These are phyloP conservation scores for Talaromyces sp. DNA, from an alignment of 2,329 filamentous ascomycete genomes.

Conservation along the genomic window DNA sequence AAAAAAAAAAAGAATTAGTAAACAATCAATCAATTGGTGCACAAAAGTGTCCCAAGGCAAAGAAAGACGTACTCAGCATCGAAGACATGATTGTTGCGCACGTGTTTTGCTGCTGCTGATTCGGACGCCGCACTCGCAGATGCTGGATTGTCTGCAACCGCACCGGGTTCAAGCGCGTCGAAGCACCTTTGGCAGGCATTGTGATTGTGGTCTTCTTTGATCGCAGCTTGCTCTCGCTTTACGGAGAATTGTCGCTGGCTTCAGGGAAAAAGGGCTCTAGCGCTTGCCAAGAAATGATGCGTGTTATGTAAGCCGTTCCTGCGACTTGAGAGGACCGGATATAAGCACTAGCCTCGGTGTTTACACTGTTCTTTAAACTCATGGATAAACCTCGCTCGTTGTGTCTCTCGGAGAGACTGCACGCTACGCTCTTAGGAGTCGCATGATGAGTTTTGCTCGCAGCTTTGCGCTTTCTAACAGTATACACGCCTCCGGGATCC, in stretches of 20 bases:
- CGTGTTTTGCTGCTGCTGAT: constrained; percentile 58
- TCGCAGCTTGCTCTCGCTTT: not conserved
- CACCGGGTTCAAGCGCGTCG: constrained; percentile 42
- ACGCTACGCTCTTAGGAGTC: not conserved
- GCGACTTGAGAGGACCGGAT: not conserved
- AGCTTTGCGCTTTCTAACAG: not conserved
- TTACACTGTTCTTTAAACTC: not conserved
- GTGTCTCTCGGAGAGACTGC: not conserved
- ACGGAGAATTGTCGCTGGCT: not conserved
- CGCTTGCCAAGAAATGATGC: not conserved
- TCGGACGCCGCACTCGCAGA: constrained; percentile 61
- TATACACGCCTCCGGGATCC: constrained; percentile 2
- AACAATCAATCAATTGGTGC: not conserved
- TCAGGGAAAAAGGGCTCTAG: not conserved
- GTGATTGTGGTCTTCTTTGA: constrained; percentile 3
- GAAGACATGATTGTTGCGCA: constrained; percentile 64
- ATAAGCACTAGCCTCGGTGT: not conserved
- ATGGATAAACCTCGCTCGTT: not conserved
- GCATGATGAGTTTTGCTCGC: constrained; percentile 5
- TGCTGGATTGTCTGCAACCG: constrained; percentile 46
- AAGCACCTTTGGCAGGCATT: constrained; percentile 41
- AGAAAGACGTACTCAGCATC: constrained; percentile 55
- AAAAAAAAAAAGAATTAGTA: not conserved
- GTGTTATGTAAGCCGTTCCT: not conserved
- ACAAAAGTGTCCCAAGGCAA: not conserved